Conservation (phyloP, 2,329 filamentous ascomycete species). For the Cucurbitaria berberidis region DNA sequence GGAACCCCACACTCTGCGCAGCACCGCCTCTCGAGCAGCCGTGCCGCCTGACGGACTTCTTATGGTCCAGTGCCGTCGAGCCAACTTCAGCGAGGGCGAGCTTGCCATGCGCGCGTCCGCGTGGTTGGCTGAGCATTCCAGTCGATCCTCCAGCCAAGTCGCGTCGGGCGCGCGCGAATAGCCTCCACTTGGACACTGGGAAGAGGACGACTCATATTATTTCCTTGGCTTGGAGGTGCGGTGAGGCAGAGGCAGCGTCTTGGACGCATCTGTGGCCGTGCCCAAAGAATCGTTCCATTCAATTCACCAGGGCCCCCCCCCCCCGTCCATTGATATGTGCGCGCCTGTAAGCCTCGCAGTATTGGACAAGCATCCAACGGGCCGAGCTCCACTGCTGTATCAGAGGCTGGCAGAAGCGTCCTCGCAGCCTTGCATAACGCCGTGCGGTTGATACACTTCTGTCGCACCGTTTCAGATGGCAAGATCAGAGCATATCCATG, state of each 20-base stretch:
- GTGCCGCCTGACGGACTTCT: constrained; percentile 21
- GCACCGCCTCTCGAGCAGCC: constrained; percentile 7
- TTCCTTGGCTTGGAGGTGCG: no score
- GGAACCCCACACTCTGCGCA: constrained; percentile 20
- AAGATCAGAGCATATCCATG: background rate
- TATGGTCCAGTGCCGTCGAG: constrained; percentile 2
- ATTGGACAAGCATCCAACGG: constrained; percentile 26
- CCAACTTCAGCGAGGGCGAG: constrained; percentile 1
- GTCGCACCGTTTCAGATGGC: constrained; percentile 25
- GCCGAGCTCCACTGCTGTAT: constrained; percentile 31
- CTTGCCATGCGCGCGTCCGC: constrained; percentile 10
- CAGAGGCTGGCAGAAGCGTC: constrained; percentile 18
- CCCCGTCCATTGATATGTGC: constrained; percentile 29
- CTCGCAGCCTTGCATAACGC: constrained; percentile 23
- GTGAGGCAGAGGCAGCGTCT: constrained; percentile 17
- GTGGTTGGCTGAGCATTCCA: constrained; percentile 28
- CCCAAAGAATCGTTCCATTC: constrained; percentile 37
- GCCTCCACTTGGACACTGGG: constrained; percentile 20
- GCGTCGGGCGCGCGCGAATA: constrained; percentile 13
- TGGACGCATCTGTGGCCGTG: constrained; percentile 33
- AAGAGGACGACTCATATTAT: no score
- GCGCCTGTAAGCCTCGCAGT: constrained; percentile 10
- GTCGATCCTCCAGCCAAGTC: constrained; percentile 19
- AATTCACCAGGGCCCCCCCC: no score
- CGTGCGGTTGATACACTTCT: background rate